Conservation (phyloP, 805 yeast species). For the Wickerhamomyces alni region DNA sequence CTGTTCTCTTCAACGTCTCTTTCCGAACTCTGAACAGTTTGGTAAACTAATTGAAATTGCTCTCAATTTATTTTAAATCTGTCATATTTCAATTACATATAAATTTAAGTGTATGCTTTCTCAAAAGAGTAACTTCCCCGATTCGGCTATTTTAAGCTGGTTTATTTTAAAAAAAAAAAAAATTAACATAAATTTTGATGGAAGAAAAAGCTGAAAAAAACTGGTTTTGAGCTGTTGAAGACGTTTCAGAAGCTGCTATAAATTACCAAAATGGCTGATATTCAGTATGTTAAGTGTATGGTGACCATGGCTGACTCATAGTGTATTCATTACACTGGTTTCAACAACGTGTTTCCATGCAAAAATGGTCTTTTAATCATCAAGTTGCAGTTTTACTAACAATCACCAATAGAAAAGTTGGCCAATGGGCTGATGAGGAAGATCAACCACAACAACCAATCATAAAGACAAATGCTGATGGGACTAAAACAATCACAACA, state of each 20-base stretch:
- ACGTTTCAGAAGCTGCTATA: neutral
- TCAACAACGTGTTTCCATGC: too few species aligned
- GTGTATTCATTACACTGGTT: too few species aligned
- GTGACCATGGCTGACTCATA: neutral
- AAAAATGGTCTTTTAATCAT: too few species aligned
- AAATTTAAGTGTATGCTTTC: neutral
- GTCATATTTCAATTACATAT: too few species aligned
- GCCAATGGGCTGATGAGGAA: constrained; percentile 34
- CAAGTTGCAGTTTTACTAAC: constrained; percentile 2
- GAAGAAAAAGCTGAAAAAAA: constrained; percentile 1
- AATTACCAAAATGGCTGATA: constrained; percentile 8
- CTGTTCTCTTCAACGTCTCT: too few species aligned
- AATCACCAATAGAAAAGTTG: constrained; percentile 1
- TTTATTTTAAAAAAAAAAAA: neutral
- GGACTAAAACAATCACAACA: constrained; percentile 82
- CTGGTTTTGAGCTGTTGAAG: neutral
- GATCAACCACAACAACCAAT: constrained; percentile 69
- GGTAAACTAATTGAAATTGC: too few species aligned
- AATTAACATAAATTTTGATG: neutral
- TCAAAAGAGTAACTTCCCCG: neutral
- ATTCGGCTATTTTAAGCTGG: neutral
- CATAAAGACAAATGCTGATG: constrained; percentile 74
- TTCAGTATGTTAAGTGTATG: constrained; percentile 2
- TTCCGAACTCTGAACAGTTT: too few species aligned
- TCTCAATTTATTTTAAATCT: too few species aligned